Evolutionary conservation across 768 basidiomycete species (phyloP), one percentile per base, ranked within the genome.

Genomic region (Hortiboletus campestris): DNA sequence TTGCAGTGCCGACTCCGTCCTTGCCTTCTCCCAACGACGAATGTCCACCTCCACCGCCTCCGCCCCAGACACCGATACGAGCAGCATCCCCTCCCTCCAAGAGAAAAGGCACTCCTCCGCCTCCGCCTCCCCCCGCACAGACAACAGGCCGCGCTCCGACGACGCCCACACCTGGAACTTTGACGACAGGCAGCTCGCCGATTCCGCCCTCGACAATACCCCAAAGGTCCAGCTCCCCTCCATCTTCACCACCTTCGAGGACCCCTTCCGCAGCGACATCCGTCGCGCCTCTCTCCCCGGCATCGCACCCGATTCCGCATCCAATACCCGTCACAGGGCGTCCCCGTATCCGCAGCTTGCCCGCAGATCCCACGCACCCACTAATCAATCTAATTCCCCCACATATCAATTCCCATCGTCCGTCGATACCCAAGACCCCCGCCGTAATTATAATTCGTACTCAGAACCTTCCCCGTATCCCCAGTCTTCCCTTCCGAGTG

Each of bases 11-110:
- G 75, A 79, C 44, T 63, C 77, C 58, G 83, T 80, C 70, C 65
- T 82, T 59, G 83, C 83, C 71, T 84, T 87, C 44, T 32, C 65
- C 56, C 60, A 60, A 53, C 80, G 88, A 66, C 86, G 88, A 67
- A 90, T 91, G 89, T 90, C 89, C 72, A 79, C 81, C 69, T 88
- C 86, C 60, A 85, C 84, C 48, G 79, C 83, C 55, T 89, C 88
- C 16, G 78, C 80, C 16, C 79, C 84, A 38, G 87, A 88, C 74
- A 76, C 72, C 3, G 88, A 90, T 72, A 36, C 67, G 2, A 80
- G 78, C 74, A 80, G 76, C 68, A 73, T 78, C 56, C 76, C 80
- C 58, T 85, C 85, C 42, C 76, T 81, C 48, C 76, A 74, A 10
- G 86, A 88, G 63, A 89, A 86, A 67, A 84, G 81, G 55, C 71